Base-by-base conservation (phyloP, 1,284 basidiomycete species). In the Fomitopsis betulina region DNA sequence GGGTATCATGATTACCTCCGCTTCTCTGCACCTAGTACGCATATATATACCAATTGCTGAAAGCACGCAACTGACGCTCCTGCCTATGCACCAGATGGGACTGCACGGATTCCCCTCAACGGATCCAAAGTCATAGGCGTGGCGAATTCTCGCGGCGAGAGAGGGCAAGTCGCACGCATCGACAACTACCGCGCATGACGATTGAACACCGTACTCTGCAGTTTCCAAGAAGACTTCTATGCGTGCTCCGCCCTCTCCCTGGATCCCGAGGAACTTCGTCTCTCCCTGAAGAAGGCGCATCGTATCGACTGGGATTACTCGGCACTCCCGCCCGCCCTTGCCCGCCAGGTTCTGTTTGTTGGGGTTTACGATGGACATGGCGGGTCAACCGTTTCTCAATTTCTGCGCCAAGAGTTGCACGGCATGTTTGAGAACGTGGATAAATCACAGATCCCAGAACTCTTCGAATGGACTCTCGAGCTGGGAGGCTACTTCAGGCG, bases 401-500 rank as follows among this genome's bases (percentile, higher is more conserved):
- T 71, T 63, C 79, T 94, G n/a, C 84, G 87, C 25, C 85, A 91
- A 63, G 86, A 95, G 66, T 75, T 96, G 7, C 91, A 93, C 62
- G 82, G 83, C 1, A 74, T 93, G 33, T 86, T 96, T 58, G 94
- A 97, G 70, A 82, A 82, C 2, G 89, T 85, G 1, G 69, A 86
- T 63, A 85, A 87, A 59, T 74, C 78, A 0, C 79, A 84, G 19
- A 85, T 94, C 15, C 86, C 88, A 3, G 87, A 91, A 23, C 74
- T 93, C n/a, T 87, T 86, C 58, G 77, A 78, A 7, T 92, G 87
- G 83, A 84, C 90, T 50, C 89, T 88, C 63, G 83, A 88, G 66
- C 70, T 88, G 2, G 91, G 91, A 7, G 94, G 94, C 5, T 97
- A 96, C 72, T 94, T 95, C 71, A 89, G 87, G 66, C 84, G 94